A percentile compares a stretch with the other conserved stretches of the same genome.
Conservation (phyloP, 768 basidiomycete species). For the Russula sp. region DNA sequence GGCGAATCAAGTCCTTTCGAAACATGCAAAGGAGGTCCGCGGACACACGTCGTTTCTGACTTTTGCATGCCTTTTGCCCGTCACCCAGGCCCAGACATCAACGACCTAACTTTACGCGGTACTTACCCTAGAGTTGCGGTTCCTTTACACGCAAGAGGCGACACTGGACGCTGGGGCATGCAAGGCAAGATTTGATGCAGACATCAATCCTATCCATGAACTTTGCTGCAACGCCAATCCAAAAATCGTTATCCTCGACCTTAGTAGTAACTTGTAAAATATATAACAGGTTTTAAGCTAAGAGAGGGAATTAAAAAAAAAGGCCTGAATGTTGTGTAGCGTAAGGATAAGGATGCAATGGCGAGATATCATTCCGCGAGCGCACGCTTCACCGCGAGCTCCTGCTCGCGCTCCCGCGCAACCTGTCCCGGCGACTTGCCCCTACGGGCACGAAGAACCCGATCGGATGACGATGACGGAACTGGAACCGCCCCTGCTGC, state of each 20-base stretch:
- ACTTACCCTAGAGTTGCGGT: background rate
- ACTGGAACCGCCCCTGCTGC: background rate
- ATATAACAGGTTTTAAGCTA: too few relatives aligned
- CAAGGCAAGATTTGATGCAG: too few relatives aligned
- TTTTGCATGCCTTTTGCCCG: slow-evolving; percentile 83
- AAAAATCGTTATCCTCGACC: background rate
- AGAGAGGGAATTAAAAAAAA: background rate
- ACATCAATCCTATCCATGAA: too few relatives aligned
- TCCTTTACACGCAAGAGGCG: background rate
- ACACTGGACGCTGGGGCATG: background rate
- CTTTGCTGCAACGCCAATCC: too few relatives aligned
- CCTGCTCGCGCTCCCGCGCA: slow-evolving; percentile 6
- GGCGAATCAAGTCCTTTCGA: slow-evolving; percentile 51
- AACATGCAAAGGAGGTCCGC: slow-evolving; percentile 71
- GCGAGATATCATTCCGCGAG: background rate
- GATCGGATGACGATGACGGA: slow-evolving; percentile 10
- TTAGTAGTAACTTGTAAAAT: too few relatives aligned
- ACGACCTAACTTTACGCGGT: background rate
- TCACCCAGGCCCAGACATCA: slow-evolving; percentile 21
- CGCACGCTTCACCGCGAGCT: slow-evolving; percentile 16
- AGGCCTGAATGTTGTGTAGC: background rate
- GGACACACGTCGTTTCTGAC: slow-evolving; percentile 97
- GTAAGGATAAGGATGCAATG: background rate
- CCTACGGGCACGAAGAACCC: slow-evolving; percentile 19
- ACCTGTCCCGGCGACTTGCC: slow-evolving; percentile 6